Base-by-base conservation (phyloP, 2,329 filamentous ascomycete species). In the Xylaria arbuscula region DNA sequence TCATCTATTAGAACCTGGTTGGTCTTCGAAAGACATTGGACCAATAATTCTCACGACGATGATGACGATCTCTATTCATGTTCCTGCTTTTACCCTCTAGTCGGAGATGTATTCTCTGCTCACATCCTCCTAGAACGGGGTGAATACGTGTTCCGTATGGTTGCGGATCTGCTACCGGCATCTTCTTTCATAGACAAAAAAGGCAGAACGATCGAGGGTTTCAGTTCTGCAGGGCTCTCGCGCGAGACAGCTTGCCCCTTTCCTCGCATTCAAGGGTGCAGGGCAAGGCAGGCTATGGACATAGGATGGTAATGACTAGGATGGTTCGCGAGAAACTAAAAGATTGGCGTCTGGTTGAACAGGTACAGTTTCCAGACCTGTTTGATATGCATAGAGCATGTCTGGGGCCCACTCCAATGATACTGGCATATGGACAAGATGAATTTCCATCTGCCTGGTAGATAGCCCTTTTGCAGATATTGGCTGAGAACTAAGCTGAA, bases 141-240 rank as follows among this genome's bases (percentile, higher is more conserved):
- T 74, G 68, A 75, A 74, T 71, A 73, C 70, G 71, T 68, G 72
- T 74, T 71, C 73, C 74, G 76, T 73, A 73, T 74, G 72, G 75
- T 74, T 74, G 75, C 72, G 73, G 72, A 76, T 75, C 75, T 76
- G 73, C 77, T 76, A 75, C 78, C 77, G 73, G 74, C 75, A 78
- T 76, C 76, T 71, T 74, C 62, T 70, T 70, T 76, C 82, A 86
- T 89, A 89, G 87, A 89, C 85, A 88, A 88, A 88, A 89, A 88
- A n/a, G n/a, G 85, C 85, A 86, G 86, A 87, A 87, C 87, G 87
- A 85, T 88, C 86, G 62, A 56, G 82, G 84, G 85, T 86, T 81
- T 87, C 83, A 85, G 81, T 84, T 83, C 79, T 73, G 72, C 59
- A 72, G 68, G 66, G 71, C 73, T 75, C 71, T 72, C 62, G 17